These are phyloP conservation scores for Talaromyces albobiverticillius DNA, from an alignment of 2,329 filamentous ascomycete species.

Conservation along the genomic window DNA sequence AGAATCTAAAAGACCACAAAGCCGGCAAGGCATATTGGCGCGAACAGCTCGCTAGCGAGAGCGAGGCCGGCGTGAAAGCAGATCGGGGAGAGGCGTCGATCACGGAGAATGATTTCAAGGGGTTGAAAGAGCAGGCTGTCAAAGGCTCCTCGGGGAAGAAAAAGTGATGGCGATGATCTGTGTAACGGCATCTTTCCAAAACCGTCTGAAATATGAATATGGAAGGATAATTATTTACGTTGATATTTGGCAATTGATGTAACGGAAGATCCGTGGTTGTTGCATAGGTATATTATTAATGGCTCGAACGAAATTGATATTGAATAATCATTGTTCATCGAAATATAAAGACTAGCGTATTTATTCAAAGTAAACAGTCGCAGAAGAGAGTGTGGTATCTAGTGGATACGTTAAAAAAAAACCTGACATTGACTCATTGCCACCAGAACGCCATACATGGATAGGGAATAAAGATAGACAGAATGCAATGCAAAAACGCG, in stretches of 20 bases:
- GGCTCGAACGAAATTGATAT: neutral
- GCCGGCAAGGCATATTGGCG: constrained; percentile 72
- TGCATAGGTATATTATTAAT: neutral
- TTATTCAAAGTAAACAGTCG: neutral
- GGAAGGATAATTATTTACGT: too few species aligned
- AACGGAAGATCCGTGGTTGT: too few species aligned
- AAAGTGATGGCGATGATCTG: too few species aligned
- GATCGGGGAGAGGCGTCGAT: constrained; percentile 50
- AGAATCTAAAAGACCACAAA: constrained; percentile 49
- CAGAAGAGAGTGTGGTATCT: constrained; percentile 9
- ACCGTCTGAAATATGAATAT: neutral
- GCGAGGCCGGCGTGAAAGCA: constrained; percentile 70
- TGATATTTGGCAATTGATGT: neutral
- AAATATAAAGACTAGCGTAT: neutral
- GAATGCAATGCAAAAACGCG: neutral
- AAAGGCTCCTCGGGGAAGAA: neutral
- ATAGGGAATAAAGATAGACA: neutral
- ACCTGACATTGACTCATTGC: neutral
- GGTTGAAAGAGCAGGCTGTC: neutral
- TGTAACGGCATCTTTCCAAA: neutral
- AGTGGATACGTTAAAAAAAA: constrained; percentile 8
- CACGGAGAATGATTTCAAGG: neutral
- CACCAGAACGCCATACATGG: constrained; percentile 9
- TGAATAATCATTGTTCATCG: neutral
- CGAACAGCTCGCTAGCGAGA: constrained; percentile 71